Evolutionary conservation across 306 rosid species (phyloP), one percentile per base, ranked within the genome.

Genomic region (Cucumis cinereus): DNA sequence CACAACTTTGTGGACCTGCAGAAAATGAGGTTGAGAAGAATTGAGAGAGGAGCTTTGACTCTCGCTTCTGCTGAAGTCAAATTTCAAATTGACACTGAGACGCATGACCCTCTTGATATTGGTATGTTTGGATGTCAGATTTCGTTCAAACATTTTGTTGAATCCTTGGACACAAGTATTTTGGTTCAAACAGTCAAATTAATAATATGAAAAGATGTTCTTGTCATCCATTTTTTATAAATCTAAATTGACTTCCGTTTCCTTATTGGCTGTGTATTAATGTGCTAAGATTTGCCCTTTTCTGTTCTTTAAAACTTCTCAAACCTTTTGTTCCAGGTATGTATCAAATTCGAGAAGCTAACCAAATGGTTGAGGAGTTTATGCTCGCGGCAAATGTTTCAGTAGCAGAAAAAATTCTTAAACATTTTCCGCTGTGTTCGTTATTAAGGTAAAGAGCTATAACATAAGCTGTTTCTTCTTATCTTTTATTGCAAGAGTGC

Each of bases 41-140:
- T 90, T 80, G 96, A 92, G 83, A 89, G 92, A 81, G 99, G 99
- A 56, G 97, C 99, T 72, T 77, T 94, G 86, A 94, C 99, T 74
- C 99, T 94, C 85, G 97, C 99, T 67, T 94, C 99, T 78, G 99
- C 99, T 76, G 99, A 94, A 90, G 97, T 94, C 80, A 92, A 92
- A 80, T 94, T 94, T 84, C 96, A 94, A 82, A 92, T 94, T 84
- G 99, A 94, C 86, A 94, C 99, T 0, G 99, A 94, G 88, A 94
- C 97, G 57, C 99, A 94, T 80, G 96, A 94, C 79, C 99, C 99
- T 74, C 99, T 94, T 85, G 99, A 94, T 83, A 87, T 94, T 12
- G 99, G 99, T 94, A 89, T 66, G 85, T 43, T 58, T 82, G 62
- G 74, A 60, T 59, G 49, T 66, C 62, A 71, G 23, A 16, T 30